Base-by-base conservation (phyloP, 768 basidiomycete genomes). In the Tulasnella sp. region DNA sequence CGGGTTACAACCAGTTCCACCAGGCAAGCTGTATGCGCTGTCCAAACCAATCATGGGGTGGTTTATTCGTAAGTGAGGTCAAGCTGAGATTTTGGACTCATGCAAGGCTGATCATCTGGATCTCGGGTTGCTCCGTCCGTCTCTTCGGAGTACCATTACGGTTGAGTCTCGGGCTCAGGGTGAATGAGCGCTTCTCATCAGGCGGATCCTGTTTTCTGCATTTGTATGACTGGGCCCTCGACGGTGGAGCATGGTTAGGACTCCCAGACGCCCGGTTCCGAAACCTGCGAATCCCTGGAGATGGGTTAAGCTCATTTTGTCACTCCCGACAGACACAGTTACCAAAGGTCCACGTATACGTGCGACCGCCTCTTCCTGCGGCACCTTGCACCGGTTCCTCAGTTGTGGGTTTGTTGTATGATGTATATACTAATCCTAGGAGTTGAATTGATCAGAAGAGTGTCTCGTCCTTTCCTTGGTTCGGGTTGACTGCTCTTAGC, bases 341-440 rank as follows among this genome's bases (percentile, higher is more conserved):
- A 37, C 64, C 64, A 69, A 37, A 37, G 11, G 64, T 37, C 3
- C 4, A 60, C 58, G 3, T 69, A 31, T 34, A 31, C 7, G 20
- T 7, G 64, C 64, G 64, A 69, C 64, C 3, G 14, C 28, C 31
- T 14, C 64, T 69, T 12, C 11, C 5, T 5, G 34, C 31, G 31
- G 64, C 64, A 28, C 18, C 64, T 37, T 37, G 64, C 64, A 31
- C 31, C 31, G 18, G 64, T 16, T 69, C 64, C 64, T 69, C 64
- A 34, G 37, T 22, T 18, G 64, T 69, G 64, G 64, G 64, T 28
- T 69, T 69, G 64, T 69, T 69, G 64, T 69, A 28, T 37, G 64
- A 69, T 37, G 28, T 28, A 37, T 69, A 69, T 28, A 37, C 31
- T 11, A 6, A 18, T 37, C 8, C 64, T 2, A 37, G 64, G 18